These are phyloP conservation scores for Pseudonitzschia pungens DNA, from an alignment of 108 stramenopile species.

Conservation along the genomic window DNA sequence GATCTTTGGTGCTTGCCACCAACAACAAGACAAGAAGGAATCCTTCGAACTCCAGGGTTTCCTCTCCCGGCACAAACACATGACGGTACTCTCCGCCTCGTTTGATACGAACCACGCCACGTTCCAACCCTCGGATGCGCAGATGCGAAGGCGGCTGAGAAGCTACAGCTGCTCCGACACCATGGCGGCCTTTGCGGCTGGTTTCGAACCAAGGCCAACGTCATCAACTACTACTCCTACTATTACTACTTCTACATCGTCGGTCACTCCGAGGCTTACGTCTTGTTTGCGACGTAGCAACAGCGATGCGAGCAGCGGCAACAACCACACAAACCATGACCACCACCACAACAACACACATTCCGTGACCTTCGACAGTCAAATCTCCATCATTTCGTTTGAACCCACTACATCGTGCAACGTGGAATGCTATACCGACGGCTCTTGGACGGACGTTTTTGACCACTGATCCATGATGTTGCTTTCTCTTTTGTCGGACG, in stretches of 20 bases:
- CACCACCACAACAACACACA: background rate
- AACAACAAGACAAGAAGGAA: conserved; percentile 2
- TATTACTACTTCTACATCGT: too few species aligned
- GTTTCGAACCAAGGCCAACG: background rate
- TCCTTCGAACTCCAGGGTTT: conserved; percentile 11
- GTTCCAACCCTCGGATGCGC: background rate
- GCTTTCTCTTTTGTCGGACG: too few species aligned
- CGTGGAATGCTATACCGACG: background rate
- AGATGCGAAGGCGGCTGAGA: background rate
- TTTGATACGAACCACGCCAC: background rate
- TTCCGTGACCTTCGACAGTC: conserved; percentile 13
- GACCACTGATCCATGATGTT: background rate
- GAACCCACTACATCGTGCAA: background rate
- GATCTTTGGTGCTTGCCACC: background rate
- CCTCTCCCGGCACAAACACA: conserved; percentile 3
- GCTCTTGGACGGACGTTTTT: background rate
- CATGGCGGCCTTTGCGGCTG: background rate
- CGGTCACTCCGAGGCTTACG: background rate
- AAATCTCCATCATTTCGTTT: background rate
- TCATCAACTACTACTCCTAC: background rate
- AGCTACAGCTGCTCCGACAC: conserved; percentile 14
- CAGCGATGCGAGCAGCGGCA: background rate
- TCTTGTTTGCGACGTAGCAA: conserved; percentile 1
- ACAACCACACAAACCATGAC: background rate
- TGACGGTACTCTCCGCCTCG: conserved; percentile 9